Evolutionary conservation across 176 grass and related monocot species (phyloP).

Genomic region (Miscanthus lutarioriparius): DNA sequence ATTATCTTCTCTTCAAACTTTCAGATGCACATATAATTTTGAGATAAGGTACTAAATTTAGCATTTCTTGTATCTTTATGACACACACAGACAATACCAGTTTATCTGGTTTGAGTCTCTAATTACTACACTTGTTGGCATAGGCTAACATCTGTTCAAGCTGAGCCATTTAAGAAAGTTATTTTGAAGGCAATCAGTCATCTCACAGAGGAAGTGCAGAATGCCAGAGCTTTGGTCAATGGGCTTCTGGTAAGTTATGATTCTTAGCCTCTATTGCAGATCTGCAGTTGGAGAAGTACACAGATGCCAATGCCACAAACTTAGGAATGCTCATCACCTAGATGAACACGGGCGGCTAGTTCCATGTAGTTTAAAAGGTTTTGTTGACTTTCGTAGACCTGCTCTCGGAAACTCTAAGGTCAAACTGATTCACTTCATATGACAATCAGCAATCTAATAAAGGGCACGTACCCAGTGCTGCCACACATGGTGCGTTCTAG

Average conservation of each 20-base stretch:
- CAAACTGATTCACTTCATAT: not conserved
- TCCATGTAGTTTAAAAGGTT: not conserved
- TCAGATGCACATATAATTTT: conserved; percentile 94
- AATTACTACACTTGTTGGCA: conserved; percentile 25
- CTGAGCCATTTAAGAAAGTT: conserved; percentile 67
- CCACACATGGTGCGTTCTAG: not conserved
- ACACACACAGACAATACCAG: not conserved
- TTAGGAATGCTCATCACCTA: not conserved
- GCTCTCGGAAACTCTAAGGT: not conserved
- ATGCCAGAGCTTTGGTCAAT: conserved; percentile 72
- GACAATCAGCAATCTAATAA: not conserved
- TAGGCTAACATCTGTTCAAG: conserved; percentile 67
- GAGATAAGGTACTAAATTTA: conserved; percentile 60
- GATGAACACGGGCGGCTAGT: not conserved
- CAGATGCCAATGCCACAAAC: not conserved
- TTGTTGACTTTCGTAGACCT: not conserved
- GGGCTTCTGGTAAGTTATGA: conserved; percentile 56
- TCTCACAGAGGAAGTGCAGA: conserved; percentile 76
- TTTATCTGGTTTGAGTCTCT: not conserved
- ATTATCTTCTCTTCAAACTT: conserved; percentile 81
- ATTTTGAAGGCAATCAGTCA: conserved; percentile 66
- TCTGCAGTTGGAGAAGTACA: not conserved
- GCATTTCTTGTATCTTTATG: conserved; percentile 4
- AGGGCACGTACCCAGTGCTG: not conserved
- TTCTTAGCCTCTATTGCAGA: not conserved